phyloP scores from a whole-genome alignment of 305 asterid genomes.

The Plantago coronopus region DNA sequence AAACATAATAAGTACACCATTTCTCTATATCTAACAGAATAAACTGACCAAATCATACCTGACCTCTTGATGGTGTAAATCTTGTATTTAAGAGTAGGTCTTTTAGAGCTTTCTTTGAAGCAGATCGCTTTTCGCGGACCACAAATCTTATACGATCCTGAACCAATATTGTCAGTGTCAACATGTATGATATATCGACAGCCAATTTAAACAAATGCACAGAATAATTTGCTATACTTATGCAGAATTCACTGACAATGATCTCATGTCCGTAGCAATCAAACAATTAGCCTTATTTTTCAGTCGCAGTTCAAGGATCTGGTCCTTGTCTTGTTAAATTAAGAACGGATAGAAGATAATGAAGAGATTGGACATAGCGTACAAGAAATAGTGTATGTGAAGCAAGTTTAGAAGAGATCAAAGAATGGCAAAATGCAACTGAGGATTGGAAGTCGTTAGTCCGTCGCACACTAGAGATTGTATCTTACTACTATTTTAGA shows the following conservation, averaged over 20 bases:
- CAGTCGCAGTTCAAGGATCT: neutral
- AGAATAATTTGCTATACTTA: neutral
- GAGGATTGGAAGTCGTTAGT: no score
- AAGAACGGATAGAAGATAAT: no score
- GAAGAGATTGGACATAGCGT: no score
- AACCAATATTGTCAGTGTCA: constrained; percentile 22
- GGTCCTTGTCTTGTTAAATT: neutral
- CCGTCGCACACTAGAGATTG: no score
- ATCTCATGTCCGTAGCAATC: neutral
- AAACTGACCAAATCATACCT: constrained; percentile 40
- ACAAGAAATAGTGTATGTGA: no score
- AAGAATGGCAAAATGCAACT: no score
- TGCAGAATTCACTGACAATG: neutral
- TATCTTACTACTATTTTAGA: no score
- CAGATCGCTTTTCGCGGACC: constrained; percentile 68
- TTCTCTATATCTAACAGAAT: neutral
- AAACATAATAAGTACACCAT: neutral
- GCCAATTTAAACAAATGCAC: constrained; percentile 2
- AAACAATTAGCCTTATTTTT: neutral
- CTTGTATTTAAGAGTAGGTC: constrained; percentile 46
- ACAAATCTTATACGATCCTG: constrained; percentile 55
- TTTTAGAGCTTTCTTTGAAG: constrained; percentile 64
- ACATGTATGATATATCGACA: neutral
- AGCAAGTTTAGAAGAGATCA: no score
- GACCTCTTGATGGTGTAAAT: constrained; percentile 34